phyloP scores from a whole-genome alignment of 2,329 filamentous ascomycete genomes.

The Monilinia polystroma region DNA sequence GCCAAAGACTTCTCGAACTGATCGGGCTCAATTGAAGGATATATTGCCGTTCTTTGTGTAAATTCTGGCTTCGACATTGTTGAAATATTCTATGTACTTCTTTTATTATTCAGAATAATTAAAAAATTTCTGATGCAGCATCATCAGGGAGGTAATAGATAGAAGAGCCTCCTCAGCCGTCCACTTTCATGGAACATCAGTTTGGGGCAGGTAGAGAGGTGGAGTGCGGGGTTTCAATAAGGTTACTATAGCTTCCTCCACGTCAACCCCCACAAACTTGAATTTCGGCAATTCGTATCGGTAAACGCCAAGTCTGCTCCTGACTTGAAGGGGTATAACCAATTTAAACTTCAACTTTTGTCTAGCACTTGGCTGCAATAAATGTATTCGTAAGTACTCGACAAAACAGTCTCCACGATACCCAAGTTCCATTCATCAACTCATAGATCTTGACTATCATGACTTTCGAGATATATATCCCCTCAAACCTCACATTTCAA shows the following conservation, averaged over 20 bases:
- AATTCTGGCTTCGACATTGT: slow-evolving; percentile 25
- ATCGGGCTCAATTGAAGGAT: slow-evolving; percentile 29
- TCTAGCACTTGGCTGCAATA: not conserved
- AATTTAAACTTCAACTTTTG: not conserved
- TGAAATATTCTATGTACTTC: not conserved
- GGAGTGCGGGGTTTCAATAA: slow-evolving; percentile 1
- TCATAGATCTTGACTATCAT: slow-evolving; percentile 21
- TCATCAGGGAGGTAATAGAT: too few species aligned
- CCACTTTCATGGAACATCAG: not conserved
- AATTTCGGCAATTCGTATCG: slow-evolving; percentile 7
- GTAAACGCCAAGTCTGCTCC: not conserved
- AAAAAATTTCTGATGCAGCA: not conserved
- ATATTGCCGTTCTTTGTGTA: slow-evolving; percentile 25
- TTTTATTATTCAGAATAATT: not conserved
- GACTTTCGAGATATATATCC: slow-evolving; percentile 34
- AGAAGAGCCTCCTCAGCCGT: not conserved
- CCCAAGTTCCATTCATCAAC: not conserved
- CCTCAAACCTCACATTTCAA: slow-evolving; percentile 32
- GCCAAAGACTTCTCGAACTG: slow-evolving; percentile 22
- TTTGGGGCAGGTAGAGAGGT: not conserved
- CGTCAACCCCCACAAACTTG: not conserved
- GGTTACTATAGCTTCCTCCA: too few species aligned
- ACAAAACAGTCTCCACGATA: not conserved
- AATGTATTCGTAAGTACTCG: not conserved
- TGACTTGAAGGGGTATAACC: not conserved